phyloP scores from a whole-genome alignment of 2,329 filamentous ascomycete species.

The Albophoma yamanashiensis region DNA sequence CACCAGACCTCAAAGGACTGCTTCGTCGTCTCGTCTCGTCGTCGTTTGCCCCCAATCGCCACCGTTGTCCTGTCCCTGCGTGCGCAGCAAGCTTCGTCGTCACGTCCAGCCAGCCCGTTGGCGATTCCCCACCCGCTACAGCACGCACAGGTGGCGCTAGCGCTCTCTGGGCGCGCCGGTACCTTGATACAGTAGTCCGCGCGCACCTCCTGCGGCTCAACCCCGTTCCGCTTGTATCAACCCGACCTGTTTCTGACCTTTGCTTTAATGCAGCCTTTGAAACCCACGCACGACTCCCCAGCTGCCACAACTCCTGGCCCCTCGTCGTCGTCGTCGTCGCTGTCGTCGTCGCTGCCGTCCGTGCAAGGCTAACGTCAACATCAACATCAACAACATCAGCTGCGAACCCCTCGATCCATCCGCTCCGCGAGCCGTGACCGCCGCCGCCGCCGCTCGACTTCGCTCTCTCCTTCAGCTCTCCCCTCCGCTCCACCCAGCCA shows the following conservation, averaged over 20 bases:
- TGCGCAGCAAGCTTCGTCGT: not conserved
- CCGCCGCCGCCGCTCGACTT: not conserved
- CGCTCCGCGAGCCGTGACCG: not conserved
- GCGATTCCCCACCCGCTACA: not conserved
- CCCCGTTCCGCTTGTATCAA: constrained; percentile 1
- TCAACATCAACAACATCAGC: not conserved
- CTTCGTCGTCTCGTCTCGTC: not conserved
- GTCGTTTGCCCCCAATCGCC: too few relatives aligned
- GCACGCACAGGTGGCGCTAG: not conserved
- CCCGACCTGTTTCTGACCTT: constrained; percentile 2
- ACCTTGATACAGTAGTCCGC: not conserved
- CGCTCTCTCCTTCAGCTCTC: not conserved
- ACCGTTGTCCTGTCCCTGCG: too few relatives aligned
- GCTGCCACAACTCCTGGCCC: constrained; percentile 2
- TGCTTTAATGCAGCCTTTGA: constrained; percentile 4
- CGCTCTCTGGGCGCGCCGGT: not conserved
- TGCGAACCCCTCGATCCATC: not conserved
- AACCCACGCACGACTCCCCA: constrained; percentile 1
- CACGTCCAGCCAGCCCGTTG: not conserved
- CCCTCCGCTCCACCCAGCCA: not conserved
- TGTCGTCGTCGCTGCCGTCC: not conserved
- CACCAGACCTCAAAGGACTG: too few relatives aligned
- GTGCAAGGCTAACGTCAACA: not conserved
- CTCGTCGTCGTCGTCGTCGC: constrained; percentile 1
- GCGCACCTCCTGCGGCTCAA: constrained; percentile 1